Conservation (phyloP, 2,329 filamentous ascomycete genomes). For the Xylaria sp. region DNA sequence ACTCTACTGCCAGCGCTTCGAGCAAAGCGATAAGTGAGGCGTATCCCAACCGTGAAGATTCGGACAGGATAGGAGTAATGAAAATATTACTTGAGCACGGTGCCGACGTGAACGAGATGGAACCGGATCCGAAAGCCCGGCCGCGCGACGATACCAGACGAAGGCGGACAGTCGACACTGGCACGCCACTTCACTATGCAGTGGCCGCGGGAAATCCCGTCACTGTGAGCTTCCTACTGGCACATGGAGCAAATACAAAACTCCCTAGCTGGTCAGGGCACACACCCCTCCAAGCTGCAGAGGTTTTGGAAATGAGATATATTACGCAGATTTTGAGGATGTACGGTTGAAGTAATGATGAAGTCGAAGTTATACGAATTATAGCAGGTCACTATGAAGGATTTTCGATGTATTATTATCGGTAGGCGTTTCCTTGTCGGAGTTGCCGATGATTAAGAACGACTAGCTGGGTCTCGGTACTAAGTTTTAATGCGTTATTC, state of each 20-base stretch:
- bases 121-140: constrained; percentile 41
- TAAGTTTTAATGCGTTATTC: constrained; percentile 19
- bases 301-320: constrained; percentile 35
- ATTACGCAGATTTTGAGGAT: constrained; percentile 39
- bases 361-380: constrained; percentile 20
- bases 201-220: constrained; percentile 40
- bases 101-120: constrained; percentile 42
- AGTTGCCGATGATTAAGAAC: constrained; percentile 21
- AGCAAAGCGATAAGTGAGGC: constrained; percentile 31
- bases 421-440: constrained; percentile 26
- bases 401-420: constrained; percentile 32
- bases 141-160: constrained; percentile 40
- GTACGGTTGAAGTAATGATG: constrained; percentile 29
- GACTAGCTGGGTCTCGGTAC: constrained; percentile 13
- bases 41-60: constrained; percentile 38
- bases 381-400: constrained; percentile 19
- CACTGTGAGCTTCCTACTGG: constrained; percentile 40
- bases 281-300: constrained; percentile 40
- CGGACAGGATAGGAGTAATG: constrained; percentile 39
- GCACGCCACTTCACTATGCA: constrained; percentile 41
- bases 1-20: constrained; percentile 40
- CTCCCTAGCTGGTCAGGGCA: constrained; percentile 42
- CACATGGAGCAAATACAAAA: constrained; percentile 39
- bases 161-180: constrained; percentile 40
- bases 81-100: constrained; percentile 39